Evolutionary conservation across 768 basidiomycete genomes (phyloP).

Genomic region (Panaeolus papilionaceus): DNA sequence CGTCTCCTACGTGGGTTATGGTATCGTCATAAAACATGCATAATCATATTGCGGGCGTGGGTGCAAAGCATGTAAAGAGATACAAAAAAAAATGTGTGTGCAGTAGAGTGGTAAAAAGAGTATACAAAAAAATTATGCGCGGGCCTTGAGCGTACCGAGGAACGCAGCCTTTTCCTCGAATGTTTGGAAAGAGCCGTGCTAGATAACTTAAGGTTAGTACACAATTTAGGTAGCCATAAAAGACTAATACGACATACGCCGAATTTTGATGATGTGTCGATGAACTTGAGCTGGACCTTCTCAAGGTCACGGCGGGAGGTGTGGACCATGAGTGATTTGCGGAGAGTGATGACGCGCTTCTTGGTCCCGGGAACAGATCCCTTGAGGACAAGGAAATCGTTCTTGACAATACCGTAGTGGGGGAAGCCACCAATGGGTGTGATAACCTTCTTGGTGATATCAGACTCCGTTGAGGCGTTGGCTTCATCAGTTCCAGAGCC

Average conservation of each 20-base stretch:
- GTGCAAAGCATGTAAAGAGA: constrained; percentile 45
- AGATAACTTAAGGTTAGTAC: constrained; percentile 21
- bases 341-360: constrained; percentile 97
- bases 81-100: constrained; percentile 33
- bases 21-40: constrained; percentile 25
- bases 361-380: constrained; percentile 95
- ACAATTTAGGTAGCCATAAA: neutral
- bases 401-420: constrained; percentile 98
- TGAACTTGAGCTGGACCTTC: constrained; percentile 98
- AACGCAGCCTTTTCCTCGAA: constrained; percentile 96
- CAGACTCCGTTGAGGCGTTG: constrained; percentile 94
- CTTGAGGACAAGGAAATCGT: constrained; percentile 98
- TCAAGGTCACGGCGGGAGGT: constrained; percentile 96
- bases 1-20: neutral
- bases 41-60: constrained; percentile 26
- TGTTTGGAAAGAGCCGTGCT: constrained; percentile 98
- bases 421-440: constrained; percentile 99
- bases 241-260: constrained; percentile 63
- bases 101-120: constrained; percentile 36
- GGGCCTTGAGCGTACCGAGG: constrained; percentile 89
- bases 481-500: constrained; percentile 77
- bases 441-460: constrained; percentile 91
- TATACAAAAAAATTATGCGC: constrained; percentile 61
- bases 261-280: constrained; percentile 98
- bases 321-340: constrained; percentile 97